Conservation (phyloP, 495 filamentous ascomycete genomes). For the Chaetomium fimeti region DNA sequence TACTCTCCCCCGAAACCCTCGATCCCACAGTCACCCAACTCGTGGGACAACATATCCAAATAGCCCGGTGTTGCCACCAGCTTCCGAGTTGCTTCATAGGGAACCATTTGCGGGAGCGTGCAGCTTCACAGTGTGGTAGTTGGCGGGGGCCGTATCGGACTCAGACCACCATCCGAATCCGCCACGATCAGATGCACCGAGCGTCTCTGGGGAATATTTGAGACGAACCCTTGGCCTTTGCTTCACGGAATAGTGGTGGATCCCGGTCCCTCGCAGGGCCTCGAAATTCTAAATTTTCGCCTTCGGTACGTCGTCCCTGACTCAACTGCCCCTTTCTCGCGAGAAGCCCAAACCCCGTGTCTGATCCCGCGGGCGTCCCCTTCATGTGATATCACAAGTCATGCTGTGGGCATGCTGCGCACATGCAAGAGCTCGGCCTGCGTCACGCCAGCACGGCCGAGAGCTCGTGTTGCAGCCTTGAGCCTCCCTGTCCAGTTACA, state of each 20-base stretch:
- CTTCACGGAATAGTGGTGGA: constrained; percentile 11
- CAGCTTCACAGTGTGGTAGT: constrained; percentile 26
- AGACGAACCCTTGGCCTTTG: constrained; percentile 17
- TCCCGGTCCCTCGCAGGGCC: background rate
- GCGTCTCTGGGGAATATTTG: background rate
- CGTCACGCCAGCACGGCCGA: constrained; percentile 20
- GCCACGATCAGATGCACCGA: background rate
- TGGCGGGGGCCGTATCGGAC: background rate
- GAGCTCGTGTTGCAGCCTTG: constrained; percentile 14
- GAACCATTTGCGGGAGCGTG: constrained; percentile 28
- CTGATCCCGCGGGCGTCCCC: background rate
- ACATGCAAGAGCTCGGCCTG: background rate
- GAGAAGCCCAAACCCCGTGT: too few species aligned
- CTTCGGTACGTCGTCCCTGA: background rate
- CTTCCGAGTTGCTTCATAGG: constrained; percentile 7
- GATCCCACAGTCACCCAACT: background rate
- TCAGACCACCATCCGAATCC: background rate
- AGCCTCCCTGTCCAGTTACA: constrained; percentile 14
- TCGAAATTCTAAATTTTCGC: background rate
- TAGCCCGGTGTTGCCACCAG: constrained; percentile 16
- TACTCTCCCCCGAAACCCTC: background rate
- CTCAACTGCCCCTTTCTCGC: background rate
- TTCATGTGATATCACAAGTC: background rate
- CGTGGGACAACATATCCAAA: background rate
- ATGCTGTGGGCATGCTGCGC: background rate